phyloP scores from a whole-genome alignment of 1,284 basidiomycete species.

The Ceratobasidium sp. region DNA sequence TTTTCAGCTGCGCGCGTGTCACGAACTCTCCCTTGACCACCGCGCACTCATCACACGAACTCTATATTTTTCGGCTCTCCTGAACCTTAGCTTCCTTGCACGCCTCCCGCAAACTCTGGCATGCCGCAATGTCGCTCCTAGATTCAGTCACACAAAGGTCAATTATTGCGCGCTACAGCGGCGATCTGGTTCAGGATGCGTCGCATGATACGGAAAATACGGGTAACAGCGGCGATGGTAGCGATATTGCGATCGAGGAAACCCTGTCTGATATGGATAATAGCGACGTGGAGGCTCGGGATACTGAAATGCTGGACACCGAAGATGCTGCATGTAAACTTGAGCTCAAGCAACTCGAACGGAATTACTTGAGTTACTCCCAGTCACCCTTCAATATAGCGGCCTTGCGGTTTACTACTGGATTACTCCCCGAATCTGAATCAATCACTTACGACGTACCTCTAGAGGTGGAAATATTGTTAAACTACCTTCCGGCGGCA shows the following conservation, averaged over 20 bases:
- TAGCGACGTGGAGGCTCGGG: too few species aligned
- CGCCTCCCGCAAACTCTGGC: too few species aligned
- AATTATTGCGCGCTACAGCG: too few species aligned
- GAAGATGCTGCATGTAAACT: neutral
- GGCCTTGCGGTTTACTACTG: neutral
- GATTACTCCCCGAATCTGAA: neutral
- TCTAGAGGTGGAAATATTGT: neutral
- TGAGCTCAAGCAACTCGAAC: neutral
- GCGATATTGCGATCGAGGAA: too few species aligned
- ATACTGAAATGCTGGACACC: too few species aligned
- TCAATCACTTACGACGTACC: neutral
- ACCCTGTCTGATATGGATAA: too few species aligned
- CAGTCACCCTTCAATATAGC: constrained; percentile 10
- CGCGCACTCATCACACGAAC: neutral
- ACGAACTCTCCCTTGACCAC: neutral
- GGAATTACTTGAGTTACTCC: neutral
- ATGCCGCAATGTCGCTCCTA: too few species aligned
- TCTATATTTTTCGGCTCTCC: neutral
- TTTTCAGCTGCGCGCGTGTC: neutral
- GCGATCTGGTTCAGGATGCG: too few species aligned
- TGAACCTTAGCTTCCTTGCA: too few species aligned
- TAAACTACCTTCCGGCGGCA: neutral
- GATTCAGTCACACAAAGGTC: too few species aligned
- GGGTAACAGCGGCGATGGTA: too few species aligned
- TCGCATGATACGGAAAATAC: too few species aligned